These are phyloP conservation scores for Cyberlindnera maclurae DNA, from an alignment of 805 yeast genomes.

Conservation along the genomic window DNA sequence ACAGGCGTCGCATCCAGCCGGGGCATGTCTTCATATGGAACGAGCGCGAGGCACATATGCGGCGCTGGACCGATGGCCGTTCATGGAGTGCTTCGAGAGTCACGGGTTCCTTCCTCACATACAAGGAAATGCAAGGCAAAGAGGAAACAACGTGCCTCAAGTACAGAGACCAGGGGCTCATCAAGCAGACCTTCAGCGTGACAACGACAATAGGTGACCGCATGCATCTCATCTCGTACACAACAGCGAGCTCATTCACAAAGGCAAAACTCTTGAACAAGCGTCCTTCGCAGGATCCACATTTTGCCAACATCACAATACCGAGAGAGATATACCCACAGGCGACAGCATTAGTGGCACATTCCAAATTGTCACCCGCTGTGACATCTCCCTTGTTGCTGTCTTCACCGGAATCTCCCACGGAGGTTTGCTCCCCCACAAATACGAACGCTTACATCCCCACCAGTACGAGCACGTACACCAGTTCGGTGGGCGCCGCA, in stretches of 20 bases:
- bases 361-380: background rate
- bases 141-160: conserved; percentile 18
- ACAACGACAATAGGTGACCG: conserved; percentile 45
- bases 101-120: conserved; percentile 52
- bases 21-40: conserved; percentile 70
- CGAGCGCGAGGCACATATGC: conserved; percentile 63
- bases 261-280: conserved; percentile 22
- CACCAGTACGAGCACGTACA: no score
- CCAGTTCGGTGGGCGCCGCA: no score
- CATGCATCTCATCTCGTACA: conserved; percentile 56
- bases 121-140: conserved; percentile 47
- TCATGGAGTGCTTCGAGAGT: conserved; percentile 71
- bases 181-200: conserved; percentile 59
- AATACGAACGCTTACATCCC: no score
- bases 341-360: background rate
- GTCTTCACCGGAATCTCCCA: background rate
- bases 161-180: conserved; percentile 45
- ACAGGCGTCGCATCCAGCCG: conserved; percentile 39
- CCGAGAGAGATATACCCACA: conserved; percentile 32
- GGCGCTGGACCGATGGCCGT: conserved; percentile 74
- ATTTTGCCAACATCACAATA: conserved; percentile 22
- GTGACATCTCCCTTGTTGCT: background rate
- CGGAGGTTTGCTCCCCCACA: background rate
- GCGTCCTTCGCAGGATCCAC: conserved; percentile 41
- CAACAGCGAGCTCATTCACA: conserved; percentile 24